These are phyloP conservation scores for Rhizoclosmatium sp. DNA, from an alignment of 192 early-diverging fungal genomes.

Conservation along the genomic window DNA sequence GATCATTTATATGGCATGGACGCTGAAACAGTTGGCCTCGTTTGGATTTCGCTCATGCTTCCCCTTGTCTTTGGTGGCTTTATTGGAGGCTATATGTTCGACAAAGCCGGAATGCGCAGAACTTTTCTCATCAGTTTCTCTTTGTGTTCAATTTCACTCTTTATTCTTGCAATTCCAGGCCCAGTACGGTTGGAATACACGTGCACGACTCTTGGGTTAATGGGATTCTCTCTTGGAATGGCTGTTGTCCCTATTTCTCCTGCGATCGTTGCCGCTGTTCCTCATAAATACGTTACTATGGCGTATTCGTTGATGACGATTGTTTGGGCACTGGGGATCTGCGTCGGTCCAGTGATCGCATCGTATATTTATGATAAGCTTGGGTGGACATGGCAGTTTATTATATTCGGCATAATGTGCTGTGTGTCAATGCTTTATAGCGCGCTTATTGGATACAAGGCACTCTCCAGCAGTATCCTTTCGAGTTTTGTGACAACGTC, in stretches of 20 bases:
- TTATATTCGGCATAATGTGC: no score
- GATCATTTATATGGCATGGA: not conserved
- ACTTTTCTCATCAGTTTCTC: not conserved
- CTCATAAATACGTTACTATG: not conserved
- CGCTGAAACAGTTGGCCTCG: not conserved
- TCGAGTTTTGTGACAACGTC: no score
- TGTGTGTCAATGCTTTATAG: no score
- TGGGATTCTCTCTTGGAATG: not conserved
- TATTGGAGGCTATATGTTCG: not conserved
- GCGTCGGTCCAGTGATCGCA: not conserved
- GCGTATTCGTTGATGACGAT: slow-evolving; percentile 13
- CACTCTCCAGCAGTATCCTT: no score
- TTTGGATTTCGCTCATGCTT: not conserved
- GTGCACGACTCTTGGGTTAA: not conserved
- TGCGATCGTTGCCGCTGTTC: not conserved
- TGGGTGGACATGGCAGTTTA: no score
- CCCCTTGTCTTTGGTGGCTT: not conserved
- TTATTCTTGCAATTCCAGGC: not conserved
- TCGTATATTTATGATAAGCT: no score
- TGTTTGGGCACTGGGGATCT: slow-evolving; percentile 6
- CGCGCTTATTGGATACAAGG: no score
- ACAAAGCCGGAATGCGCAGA: slow-evolving; percentile 2
- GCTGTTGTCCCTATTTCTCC: not conserved
- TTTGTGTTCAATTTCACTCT: not conserved
- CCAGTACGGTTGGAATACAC: not conserved